Base-by-base conservation (phyloP, 805 yeast species). In the Candida krabiensis region DNA sequence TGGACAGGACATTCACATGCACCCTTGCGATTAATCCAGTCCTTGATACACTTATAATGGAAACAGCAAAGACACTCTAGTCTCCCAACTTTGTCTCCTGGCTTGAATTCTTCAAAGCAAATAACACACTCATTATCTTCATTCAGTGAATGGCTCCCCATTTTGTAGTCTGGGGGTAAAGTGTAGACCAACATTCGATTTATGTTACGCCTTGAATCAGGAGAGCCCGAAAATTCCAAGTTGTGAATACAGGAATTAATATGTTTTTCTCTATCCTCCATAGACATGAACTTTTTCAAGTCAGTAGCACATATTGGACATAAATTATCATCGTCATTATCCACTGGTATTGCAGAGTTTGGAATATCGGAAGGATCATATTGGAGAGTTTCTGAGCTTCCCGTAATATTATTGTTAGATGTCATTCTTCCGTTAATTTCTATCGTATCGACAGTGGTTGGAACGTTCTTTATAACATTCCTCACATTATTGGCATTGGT, bases 1-100 rank as follows among this genome's bases (percentile, higher is more conserved):
- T 87, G 96, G 15, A 88, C 87, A 2, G 96, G 96, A 59, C 96
- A 88, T 47, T 82, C 86, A 12, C 93, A 87, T 9, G 75, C 81
- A 0, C 96, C 93, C 58, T 86, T 89, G 61, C 81, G 77, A 41
- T 80, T 75, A 53, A 91, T 87, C 99, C 99, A 93, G 40, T 79
- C 81, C 58, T 84, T 80, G 47, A 93, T 93, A 63, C 99, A 93
- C 46, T 75, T 69, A 58, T 89, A 89, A 55, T 93, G 99, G 61
- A 88, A 93, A 24, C 90, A 87, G 58, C 99, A 93, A 11, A 93
- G 70, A 59, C 99, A 93, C 60, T 91, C 98, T 41, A 93, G 64
- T 28, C 99, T 67, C 0, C 96, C 98, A 13, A 93, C 91, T 53
- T 83, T 83, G 38, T 89, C 93, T 2, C 96, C 96, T 0, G 90